A percentile compares a stretch with the other conserved stretches of the same genome.
These are phyloP conservation scores for Monosporascus sp. DNA, from an alignment of 2,329 filamentous ascomycete species.

Conservation along the genomic window DNA sequence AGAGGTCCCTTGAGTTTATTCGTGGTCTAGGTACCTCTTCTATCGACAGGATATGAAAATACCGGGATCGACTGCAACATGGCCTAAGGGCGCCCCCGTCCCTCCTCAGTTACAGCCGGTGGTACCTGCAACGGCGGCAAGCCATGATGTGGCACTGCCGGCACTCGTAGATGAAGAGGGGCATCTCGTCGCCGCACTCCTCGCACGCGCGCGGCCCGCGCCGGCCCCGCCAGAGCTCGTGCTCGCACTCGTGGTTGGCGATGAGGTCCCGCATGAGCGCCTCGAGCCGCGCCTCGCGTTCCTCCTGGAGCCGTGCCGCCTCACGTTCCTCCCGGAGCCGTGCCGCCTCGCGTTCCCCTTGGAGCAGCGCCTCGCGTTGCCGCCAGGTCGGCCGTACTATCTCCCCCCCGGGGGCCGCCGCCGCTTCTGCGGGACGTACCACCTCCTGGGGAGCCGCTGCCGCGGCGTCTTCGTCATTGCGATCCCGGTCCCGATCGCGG, in stretches of 20 bases:
- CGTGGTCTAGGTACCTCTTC: too few species aligned
- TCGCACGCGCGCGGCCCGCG: conserved; percentile 14
- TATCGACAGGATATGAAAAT: too few species aligned
- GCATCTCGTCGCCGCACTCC: conserved; percentile 24
- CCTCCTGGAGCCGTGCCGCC: too few species aligned
- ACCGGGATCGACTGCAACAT: too few species aligned
- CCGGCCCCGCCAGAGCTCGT: background rate
- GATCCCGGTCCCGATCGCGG: background rate
- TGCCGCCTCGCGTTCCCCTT: too few species aligned
- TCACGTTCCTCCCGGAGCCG: too few species aligned
- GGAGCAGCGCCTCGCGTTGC: background rate
- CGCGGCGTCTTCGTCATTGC: background rate
- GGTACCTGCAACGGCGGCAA: conserved; percentile 42
- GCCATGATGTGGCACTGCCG: conserved; percentile 37
- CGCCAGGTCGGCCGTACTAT: too few species aligned
- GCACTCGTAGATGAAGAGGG: conserved; percentile 42
- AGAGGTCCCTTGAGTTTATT: too few species aligned
- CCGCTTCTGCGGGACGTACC: too few species aligned
- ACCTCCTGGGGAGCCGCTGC: too few species aligned
- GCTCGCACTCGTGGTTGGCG: background rate
- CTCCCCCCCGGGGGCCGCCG: background rate
- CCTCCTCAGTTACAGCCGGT: conserved; percentile 14
- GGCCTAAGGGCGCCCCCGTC: too few species aligned
- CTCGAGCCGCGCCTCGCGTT: background rate
- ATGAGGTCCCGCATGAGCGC: background rate